Evolutionary conservation across 352 stramenopile species (phyloP).

Genomic region (Pythium graminicola): DNA sequence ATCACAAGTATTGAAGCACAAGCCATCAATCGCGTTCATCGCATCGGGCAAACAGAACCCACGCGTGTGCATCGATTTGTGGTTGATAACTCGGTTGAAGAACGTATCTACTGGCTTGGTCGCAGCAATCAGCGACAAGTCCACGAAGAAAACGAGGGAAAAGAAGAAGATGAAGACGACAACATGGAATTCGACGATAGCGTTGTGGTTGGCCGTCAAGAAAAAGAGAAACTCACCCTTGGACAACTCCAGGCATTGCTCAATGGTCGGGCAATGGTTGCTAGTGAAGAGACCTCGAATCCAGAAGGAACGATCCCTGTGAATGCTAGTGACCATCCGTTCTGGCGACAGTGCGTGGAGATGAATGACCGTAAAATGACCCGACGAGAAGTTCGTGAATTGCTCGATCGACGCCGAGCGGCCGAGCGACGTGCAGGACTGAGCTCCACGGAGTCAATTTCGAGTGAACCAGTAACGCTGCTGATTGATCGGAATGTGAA

Average conservation of each 20-base stretch:
- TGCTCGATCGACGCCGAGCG: conserved; percentile 36
- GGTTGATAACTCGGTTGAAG: conserved; percentile 83
- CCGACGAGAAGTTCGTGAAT: conserved; percentile 26
- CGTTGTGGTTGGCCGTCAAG: conserved; percentile 37
- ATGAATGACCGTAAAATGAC: conserved; percentile 31
- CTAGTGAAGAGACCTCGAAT: neutral
- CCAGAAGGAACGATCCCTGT: neutral
- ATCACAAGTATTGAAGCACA: conserved; percentile 75
- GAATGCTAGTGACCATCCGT: conserved; percentile 11
- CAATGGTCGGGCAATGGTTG: conserved; percentile 14
- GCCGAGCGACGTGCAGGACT: conserved; percentile 15
- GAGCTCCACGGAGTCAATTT: neutral
- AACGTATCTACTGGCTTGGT: conserved; percentile 68
- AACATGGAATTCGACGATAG: conserved; percentile 25
- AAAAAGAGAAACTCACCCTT: conserved; percentile 54
- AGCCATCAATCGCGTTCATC: conserved; percentile 87
- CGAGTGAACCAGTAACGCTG: conserved; percentile 1
- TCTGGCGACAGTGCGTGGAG: conserved; percentile 41
- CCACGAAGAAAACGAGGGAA: conserved; percentile 1
- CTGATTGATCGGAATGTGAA: conserved; percentile 4
- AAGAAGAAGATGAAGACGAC: conserved; percentile 18
- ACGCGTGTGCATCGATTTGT: conserved; percentile 89
- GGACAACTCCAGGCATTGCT: conserved; percentile 41
- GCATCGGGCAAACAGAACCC: conserved; percentile 79
- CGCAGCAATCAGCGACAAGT: conserved; percentile 7